These are phyloP conservation scores for Gossypium ekmanianum DNA, from an alignment of 345 rosid species.

Conservation along the genomic window DNA sequence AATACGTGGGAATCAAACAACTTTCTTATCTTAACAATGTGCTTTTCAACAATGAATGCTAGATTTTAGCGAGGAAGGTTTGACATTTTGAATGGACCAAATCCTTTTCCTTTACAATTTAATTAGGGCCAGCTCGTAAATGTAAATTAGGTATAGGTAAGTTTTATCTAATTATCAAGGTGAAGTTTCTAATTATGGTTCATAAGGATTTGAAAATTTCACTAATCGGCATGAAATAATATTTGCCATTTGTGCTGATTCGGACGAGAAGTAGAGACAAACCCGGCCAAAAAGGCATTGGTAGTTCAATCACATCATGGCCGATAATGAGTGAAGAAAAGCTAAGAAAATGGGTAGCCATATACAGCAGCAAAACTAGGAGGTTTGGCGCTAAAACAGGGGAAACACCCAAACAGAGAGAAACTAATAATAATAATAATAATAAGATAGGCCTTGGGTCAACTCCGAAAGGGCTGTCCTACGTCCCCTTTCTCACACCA, in stretches of 20 bases:
- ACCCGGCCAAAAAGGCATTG: not conserved
- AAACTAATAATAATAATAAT: not conserved
- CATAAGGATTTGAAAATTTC: not conserved
- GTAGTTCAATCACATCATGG: slow-evolving; percentile 6
- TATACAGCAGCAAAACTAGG: not conserved
- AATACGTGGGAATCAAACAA: not conserved
- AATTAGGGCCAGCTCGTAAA: not conserved
- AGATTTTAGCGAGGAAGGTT: not conserved
- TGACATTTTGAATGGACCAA: slow-evolving; percentile 3
- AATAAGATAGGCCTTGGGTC: not conserved
- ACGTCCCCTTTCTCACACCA: no score
- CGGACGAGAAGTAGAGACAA: slow-evolving; percentile 9
- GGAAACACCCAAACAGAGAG: not conserved
- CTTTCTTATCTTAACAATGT: not conserved
- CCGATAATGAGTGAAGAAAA: slow-evolving; percentile 7
- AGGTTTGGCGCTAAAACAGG: not conserved
- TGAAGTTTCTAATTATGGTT: not conserved
- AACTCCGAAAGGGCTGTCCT: not conserved
- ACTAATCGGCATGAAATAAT: not conserved
- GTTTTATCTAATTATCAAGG: not conserved
- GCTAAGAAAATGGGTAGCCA: not conserved
- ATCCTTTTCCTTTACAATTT: not conserved
- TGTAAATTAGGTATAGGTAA: not conserved
- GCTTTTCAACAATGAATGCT: not conserved
- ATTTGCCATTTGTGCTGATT: not conserved